Percentiles rank a stretch among this genome's conserved stretches.
phyloP scores from a whole-genome alignment of 192 early-diverging fungal species.

The Lobulomyces angularis region DNA sequence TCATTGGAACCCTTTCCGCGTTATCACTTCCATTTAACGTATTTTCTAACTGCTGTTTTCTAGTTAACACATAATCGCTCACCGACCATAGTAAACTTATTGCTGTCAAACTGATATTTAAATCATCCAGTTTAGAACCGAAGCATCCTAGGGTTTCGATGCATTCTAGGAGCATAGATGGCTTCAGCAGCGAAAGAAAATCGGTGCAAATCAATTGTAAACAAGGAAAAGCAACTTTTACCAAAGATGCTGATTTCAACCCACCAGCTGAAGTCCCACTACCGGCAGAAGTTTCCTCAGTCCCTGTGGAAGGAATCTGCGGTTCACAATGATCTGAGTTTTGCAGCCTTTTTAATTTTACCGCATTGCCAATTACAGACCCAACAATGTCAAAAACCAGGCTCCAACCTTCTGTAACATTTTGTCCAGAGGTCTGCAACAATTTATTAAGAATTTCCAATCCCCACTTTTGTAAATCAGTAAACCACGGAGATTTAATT shows the following conservation, averaged over 20 bases:
- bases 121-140: conserved; percentile 71
- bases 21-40: not conserved
- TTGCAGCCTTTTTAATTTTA: not conserved
- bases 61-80: conserved; percentile 74
- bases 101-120: conserved; percentile 90
- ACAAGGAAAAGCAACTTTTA: conserved; percentile 79
- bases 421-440: conserved; percentile 82
- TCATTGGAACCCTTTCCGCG: not conserved
- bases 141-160: conserved; percentile 70
- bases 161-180: conserved; percentile 62
- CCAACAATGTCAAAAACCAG: conserved; percentile 83
- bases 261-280: conserved; percentile 1
- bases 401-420: conserved; percentile 68
- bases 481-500: conserved; percentile 24
- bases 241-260: conserved; percentile 23
- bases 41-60: conserved; percentile 43
- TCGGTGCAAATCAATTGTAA: conserved; percentile 93
- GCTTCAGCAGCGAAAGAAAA: conserved; percentile 68
- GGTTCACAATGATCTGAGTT: not conserved
- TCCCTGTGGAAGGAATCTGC: not conserved
- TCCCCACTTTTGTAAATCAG: conserved; percentile 68
- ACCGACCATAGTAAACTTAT: conserved; percentile 87
- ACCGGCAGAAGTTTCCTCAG: not conserved
- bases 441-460: conserved; percentile 83
- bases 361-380: conserved; percentile 21